Evolutionary conservation across 2,329 filamentous ascomycete genomes (phyloP).

Genomic region (Arthrobotrys entomopaga): DNA sequence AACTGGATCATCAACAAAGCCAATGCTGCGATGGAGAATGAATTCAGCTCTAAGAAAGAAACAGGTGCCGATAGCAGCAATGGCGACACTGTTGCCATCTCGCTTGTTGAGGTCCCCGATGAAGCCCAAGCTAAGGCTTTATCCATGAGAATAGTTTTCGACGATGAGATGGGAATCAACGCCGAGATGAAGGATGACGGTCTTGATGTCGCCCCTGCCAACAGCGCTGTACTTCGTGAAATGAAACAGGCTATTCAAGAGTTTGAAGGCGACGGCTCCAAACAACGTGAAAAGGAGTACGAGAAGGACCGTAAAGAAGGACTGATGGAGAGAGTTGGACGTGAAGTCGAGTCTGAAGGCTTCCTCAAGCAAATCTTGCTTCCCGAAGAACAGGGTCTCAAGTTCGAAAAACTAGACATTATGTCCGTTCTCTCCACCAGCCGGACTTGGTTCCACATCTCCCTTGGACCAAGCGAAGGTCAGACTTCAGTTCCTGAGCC

Average conservation of each 20-base stretch:
- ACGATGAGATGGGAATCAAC: constrained; percentile 92
- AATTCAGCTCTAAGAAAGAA: constrained; percentile 75
- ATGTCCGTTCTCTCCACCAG: constrained; percentile 79
- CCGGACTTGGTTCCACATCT: constrained; percentile 93
- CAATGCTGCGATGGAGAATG: constrained; percentile 81
- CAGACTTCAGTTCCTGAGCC: constrained; percentile 68
- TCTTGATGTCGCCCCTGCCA: constrained; percentile 76
- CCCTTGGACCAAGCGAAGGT: constrained; percentile 90
- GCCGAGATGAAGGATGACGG: constrained; percentile 97
- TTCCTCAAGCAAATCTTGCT: constrained; percentile 86
- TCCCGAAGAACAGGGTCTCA: constrained; percentile 77
- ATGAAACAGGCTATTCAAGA: constrained; percentile 84
- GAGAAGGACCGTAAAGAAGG: constrained; percentile 83
- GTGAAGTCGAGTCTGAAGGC: constrained; percentile 81
- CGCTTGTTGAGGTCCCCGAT: constrained; percentile 84
- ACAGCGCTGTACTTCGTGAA: constrained; percentile 85
- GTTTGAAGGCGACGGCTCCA: constrained; percentile 76
- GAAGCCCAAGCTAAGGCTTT: constrained; percentile 84
- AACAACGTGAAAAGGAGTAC: constrained; percentile 76
- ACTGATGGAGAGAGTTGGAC: constrained; percentile 84
- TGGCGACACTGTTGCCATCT: constrained; percentile 87
- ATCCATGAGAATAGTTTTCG: constrained; percentile 89
- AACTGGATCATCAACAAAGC: constrained; percentile 93
- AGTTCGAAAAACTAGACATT: constrained; percentile 74
- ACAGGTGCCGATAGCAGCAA: constrained; percentile 76